Base-by-base conservation (phyloP, 208 protist genomes). In the Trypanosoma caninum region DNA sequence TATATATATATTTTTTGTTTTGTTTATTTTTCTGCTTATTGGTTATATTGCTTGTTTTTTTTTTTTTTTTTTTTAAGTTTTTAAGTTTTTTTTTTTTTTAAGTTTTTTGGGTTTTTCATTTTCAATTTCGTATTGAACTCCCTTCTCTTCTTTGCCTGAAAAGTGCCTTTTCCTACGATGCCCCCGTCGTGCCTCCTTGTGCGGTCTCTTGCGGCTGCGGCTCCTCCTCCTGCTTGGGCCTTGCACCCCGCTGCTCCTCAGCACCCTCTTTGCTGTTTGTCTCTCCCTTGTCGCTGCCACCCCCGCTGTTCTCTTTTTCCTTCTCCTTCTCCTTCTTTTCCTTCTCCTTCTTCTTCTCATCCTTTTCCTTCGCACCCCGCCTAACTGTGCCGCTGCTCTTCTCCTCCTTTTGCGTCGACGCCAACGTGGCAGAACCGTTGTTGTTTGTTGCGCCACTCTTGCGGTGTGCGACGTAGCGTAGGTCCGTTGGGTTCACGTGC, bases 401-500 rank as follows among this genome's bases (percentile, higher is more conserved):
- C 25, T 59, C 50, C 40, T 65, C 59, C 20, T 66, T 51, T n/a
- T n/a, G n/a, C 51, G 2, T 51, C 2, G 42, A 41, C 9, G 6
- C 23, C n/a, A 20, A 10, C 2, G 35, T 27, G 51, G 34, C 14
- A 14, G 25, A 10, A 55, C 18, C 40, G 51, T 55, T 25, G 28
- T 33, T 59, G 52, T 31, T 45, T 51, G 46, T 22, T 64, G 54
- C 0, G 20, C 23, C 51, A 38, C 11, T 60, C 7, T 44, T 56
- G 25, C 65, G 65, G 10, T 71, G 53, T 35, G 25, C 57, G 14
- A 31, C 3, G 59, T 72, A 87, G 38, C 58, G 65, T 14, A 77
- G 76, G 52, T 85, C 74, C 25, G 70, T 59, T 10, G 72, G 63
- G 57, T 82, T 83, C 22, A 95, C 88, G 72, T 95, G 88, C 18